These are phyloP conservation scores for Ophiostoma pallidulum DNA, from an alignment of 2,329 filamentous ascomycete species.

Conservation along the genomic window DNA sequence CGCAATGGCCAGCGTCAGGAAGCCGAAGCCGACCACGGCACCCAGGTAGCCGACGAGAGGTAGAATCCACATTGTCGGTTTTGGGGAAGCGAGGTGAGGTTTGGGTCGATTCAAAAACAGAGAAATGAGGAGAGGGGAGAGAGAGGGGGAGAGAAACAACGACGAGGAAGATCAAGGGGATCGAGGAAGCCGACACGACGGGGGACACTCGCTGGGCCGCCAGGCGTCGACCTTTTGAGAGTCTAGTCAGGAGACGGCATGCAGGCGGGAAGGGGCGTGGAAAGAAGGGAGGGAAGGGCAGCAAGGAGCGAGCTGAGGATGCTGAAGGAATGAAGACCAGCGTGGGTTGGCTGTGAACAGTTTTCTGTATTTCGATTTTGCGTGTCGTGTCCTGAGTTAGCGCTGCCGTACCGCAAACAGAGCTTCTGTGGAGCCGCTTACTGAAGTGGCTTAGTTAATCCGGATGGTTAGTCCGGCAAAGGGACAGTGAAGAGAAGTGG, in stretches of 20 bases:
- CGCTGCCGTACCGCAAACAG: neutral
- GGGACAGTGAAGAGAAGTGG: neutral
- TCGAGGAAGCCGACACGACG: too few species aligned
- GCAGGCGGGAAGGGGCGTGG: neutral
- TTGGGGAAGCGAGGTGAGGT: too few species aligned
- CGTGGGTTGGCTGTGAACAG: too few species aligned
- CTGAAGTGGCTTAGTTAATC: too few species aligned
- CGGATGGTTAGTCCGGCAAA: slow-evolving; percentile 10
- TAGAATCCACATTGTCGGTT: slow-evolving; percentile 80
- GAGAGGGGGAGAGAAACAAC: neutral
- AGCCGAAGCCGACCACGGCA: slow-evolving; percentile 79
- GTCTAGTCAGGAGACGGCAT: neutral
- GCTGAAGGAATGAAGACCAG: too few species aligned
- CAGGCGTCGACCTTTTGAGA: slow-evolving; percentile 7
- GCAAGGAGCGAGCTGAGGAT: neutral
- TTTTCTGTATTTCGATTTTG: too few species aligned
- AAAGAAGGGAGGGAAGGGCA: neutral
- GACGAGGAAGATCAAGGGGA: too few species aligned
- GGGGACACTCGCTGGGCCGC: slow-evolving; percentile 4
- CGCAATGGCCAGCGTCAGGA: slow-evolving; percentile 90
- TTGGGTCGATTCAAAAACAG: neutral
- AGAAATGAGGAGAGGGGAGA: neutral
- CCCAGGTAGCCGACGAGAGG: slow-evolving; percentile 85
- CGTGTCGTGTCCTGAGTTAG: neutral
- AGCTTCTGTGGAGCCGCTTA: neutral